These are phyloP conservation scores for Backusella australiensis DNA, from an alignment of 192 early-diverging fungal species.

Conservation along the genomic window DNA sequence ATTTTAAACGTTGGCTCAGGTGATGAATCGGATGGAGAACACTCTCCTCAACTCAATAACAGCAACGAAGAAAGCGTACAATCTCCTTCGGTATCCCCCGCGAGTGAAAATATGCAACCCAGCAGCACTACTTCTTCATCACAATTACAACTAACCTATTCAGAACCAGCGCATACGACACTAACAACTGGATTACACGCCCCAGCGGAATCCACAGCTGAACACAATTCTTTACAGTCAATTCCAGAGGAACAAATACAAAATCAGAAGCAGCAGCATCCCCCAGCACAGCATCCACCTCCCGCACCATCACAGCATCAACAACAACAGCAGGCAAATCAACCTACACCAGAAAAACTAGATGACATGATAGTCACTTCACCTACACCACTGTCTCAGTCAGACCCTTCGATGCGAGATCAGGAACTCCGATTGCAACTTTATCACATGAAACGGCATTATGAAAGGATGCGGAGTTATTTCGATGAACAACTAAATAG, in stretches of 20 bases:
- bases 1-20: slow-evolving; percentile 15
- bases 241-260: neutral
- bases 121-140: slow-evolving; percentile 5
- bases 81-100: slow-evolving; percentile 10
- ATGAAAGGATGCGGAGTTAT: slow-evolving; percentile 8
- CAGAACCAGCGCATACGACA: neutral
- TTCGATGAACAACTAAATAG: slow-evolving; percentile 7
- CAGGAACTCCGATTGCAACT: slow-evolving; percentile 11
- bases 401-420: neutral
- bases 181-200: neutral
- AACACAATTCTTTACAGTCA: slow-evolving; percentile 1
- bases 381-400: neutral
- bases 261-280: neutral
- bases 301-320: neutral
- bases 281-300: neutral
- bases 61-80: neutral
- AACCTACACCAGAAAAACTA: neutral
- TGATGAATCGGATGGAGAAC: slow-evolving; percentile 8
- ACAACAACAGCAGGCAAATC: neutral
- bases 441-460: slow-evolving; percentile 7
- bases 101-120: neutral
- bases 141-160: slow-evolving; percentile 10
- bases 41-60: neutral
- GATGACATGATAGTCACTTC: neutral
- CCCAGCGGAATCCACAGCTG: neutral